Evolutionary conservation across 805 yeast species (phyloP).

Genomic region (Candida namnaoensis): DNA sequence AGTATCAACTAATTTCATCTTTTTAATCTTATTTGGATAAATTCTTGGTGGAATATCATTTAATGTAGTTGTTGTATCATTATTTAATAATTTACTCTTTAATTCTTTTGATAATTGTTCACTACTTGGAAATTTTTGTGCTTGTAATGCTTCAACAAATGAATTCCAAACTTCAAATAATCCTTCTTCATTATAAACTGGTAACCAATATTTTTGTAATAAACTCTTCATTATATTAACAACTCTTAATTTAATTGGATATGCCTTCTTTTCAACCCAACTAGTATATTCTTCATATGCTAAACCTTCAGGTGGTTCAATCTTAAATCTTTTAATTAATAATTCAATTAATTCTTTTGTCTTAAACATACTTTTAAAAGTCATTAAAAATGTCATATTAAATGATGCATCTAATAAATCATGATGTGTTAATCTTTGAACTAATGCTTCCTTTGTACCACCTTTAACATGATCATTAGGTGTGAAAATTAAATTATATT

Average conservation of each 20-base stretch:
- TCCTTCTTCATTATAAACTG: constrained; percentile 42
- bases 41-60: not conserved
- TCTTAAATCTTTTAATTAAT: constrained; percentile 55
- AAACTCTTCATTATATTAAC: constrained; percentile 58
- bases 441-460: constrained; percentile 70
- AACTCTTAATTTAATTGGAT: constrained; percentile 58
- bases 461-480: constrained; percentile 70
- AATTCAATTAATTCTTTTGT: constrained; percentile 52
- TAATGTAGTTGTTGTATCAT: constrained; percentile 1
- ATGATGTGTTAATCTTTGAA: constrained; percentile 77
- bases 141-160: constrained; percentile 30
- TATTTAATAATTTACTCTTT: constrained; percentile 20
- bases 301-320: constrained; percentile 81
- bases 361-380: constrained; percentile 68
- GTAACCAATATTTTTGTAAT: constrained; percentile 64
- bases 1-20: constrained; percentile 51
- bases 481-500: constrained; percentile 50
- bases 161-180: constrained; percentile 25
- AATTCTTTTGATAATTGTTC: constrained; percentile 29
- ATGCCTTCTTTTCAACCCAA: constrained; percentile 68
- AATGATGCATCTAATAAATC: constrained; percentile 51
- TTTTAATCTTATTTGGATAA: constrained; percentile 18
- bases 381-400: constrained; percentile 60
- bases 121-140: constrained; percentile 35
- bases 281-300: constrained; percentile 70